Base-by-base conservation (phyloP, 345 rosid species). In the Xanthoceras sorbifolium region DNA sequence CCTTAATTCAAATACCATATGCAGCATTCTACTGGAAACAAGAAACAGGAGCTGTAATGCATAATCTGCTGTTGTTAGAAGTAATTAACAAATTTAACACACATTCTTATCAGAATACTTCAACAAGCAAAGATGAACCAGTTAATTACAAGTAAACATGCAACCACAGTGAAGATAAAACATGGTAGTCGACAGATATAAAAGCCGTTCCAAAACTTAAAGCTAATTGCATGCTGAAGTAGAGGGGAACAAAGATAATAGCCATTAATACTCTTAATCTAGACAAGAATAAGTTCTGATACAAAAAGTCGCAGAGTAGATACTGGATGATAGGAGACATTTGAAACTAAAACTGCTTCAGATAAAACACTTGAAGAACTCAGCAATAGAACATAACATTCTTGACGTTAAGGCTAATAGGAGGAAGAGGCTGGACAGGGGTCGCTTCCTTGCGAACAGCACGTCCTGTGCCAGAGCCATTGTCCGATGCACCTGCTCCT, bases 381-480 rank as follows among this genome's bases (percentile, higher is more conserved):
- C 74, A 84, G 67, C 85, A 82, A 29, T 61, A 81, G 46, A 81
- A 84, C 85, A 82, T 82, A 0, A 84, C 77, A 14, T 79, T 69
- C 71, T 87, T 85, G 29, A 85, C 83, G 22, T 77, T 85, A 4
- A 81, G 84, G 64, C 79, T 85, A 23, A 87, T 64, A 0, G 42
- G 73, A 0, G 90, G 90, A 62, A 87, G 83, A 26, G 81, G 73
- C 23, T 50, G 78, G 8, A 85, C 48, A 1, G 48, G 5, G 23
- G 29, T 44, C 32, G 50, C 64, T 12, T 71, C 48, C 74, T 38
- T 55, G 8, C 75, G 52, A n/a, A 57, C 52, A 1, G 65, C 54
- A 23, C 12, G 8, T 55, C 74, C 48, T 5, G 31, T 40, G 46
- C 50, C 1, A 4, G 28, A 12, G 12, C 72, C 84, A 20, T 64